A percentile compares a stretch with the other conserved stretches of the same genome.
These are phyloP conservation scores for Amaranthus tricolor DNA, from an alignment of 179 eudicot genomes.

Conservation along the genomic window DNA sequence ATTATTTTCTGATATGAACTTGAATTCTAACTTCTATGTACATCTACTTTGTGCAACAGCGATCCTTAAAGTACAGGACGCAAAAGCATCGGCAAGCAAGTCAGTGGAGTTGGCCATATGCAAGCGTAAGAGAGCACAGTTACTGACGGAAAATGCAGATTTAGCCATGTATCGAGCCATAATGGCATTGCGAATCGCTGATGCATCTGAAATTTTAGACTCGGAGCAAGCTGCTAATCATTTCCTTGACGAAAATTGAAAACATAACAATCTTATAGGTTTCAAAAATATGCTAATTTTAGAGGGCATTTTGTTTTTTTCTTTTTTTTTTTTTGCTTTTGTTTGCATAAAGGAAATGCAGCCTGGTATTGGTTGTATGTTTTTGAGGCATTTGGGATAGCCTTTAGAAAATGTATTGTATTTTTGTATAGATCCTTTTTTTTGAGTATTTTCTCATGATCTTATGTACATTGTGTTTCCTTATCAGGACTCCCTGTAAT, in stretches of 20 bases:
- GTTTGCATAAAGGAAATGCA: slow-evolving; percentile 19
- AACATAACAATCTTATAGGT: slow-evolving; percentile 5
- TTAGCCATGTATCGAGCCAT: slow-evolving; percentile 64
- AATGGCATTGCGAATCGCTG: slow-evolving; percentile 73
- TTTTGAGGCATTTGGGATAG: slow-evolving; percentile 27
- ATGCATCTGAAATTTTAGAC: slow-evolving; percentile 43
- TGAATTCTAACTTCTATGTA: too few species aligned
- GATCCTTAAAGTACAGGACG: slow-evolving; percentile 44
- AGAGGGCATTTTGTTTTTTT: slow-evolving; percentile 18
- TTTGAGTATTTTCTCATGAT: slow-evolving; percentile 5
- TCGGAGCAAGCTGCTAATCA: slow-evolving; percentile 26
- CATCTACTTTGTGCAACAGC: slow-evolving; percentile 22
- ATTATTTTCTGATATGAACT: too few species aligned
- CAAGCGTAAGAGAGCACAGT: slow-evolving; percentile 73
- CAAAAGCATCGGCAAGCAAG: slow-evolving; percentile 55
- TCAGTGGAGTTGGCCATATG: slow-evolving; percentile 45
- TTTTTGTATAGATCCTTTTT: slow-evolving; percentile 32
- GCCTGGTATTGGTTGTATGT: slow-evolving; percentile 27
- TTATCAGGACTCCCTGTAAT: slow-evolving; percentile 14
- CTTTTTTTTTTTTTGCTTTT: not conserved
- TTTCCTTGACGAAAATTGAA: slow-evolving; percentile 25
- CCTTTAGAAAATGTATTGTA: slow-evolving; percentile 34
- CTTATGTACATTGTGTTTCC: slow-evolving; percentile 38
- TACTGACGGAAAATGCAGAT: slow-evolving; percentile 73
- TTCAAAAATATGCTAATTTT: slow-evolving; percentile 27